Evolutionary conservation across 805 yeast species (phyloP), one percentile per base, ranked within the genome.

Genomic region (Pichia scutulata): DNA sequence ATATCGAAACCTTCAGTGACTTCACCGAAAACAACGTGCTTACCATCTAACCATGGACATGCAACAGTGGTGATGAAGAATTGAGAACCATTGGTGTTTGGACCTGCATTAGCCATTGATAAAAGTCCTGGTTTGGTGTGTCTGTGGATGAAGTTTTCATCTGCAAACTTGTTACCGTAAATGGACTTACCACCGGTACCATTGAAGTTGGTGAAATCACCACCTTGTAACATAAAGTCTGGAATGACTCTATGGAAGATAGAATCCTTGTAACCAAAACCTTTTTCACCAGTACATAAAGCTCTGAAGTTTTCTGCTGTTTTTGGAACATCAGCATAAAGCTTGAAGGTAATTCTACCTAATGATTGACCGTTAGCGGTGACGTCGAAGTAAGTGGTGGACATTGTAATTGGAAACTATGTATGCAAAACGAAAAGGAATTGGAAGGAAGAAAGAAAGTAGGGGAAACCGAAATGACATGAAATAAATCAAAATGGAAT

Each of bases 161-260:
- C 84, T 30, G 70, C 61, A 54, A 67, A 69, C 59, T 78, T 81
- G 58, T 72, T 73, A 61, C 92, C 93, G 70, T 85, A 85, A 70
- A 85, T 85, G 44, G 89, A 84, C 70, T 82, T 82, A 69, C 98
- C 98, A 69, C 98, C 98, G 61, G 86, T 82, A 60, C 98, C 97
- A 70, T 86, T 83, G 70, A 87, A 84, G 72, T 75, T 71, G 67
- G 89, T 85, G 73, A 86, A 83, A 72, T 86, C 93, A 76, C 92
- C 92, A 69, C 90, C 97, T 78, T 90, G 98, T 68, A 92, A 77
- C 98, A 90, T 90, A 78, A 90, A 90, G 70, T 86, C 82, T 58
- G 97, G 97, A 65, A 89, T 89, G 58, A 90, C 95, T 77, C 97
- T 85, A 88, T 90, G 97, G 93, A 92, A 90, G 58, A 82, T 75